A percentile compares a stretch with the other conserved stretches of the same genome.
Conservation (phyloP, 371 early-diverging fungal species). For the Mucor indicus region DNA sequence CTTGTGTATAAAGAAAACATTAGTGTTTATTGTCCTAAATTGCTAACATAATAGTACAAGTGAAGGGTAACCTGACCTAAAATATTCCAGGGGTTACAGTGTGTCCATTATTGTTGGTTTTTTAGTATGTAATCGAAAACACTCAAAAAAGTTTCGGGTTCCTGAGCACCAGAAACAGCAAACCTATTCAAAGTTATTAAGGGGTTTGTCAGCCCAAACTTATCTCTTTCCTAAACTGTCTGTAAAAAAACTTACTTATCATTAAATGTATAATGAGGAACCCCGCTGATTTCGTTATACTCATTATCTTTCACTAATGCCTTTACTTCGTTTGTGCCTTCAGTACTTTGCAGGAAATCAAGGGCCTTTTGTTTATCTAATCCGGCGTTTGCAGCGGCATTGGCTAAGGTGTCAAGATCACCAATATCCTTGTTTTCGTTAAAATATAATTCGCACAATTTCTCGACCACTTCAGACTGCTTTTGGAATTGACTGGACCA, state of each 20-base stretch:
- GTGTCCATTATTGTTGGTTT: neutral
- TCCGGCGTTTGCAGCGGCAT: constrained; percentile 59
- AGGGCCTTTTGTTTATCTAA: constrained; percentile 45
- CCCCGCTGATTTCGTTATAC: constrained; percentile 55
- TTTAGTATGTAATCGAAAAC: constrained; percentile 44
- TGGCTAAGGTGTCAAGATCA: constrained; percentile 52
- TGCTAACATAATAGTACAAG: too few relatives aligned
- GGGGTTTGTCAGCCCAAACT: too few relatives aligned
- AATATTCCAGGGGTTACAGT: too few relatives aligned
- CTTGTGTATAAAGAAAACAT: too few relatives aligned
- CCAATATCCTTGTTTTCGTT: constrained; percentile 62
- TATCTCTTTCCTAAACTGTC: too few relatives aligned
- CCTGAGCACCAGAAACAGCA: constrained; percentile 69
- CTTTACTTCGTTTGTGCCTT: constrained; percentile 46
- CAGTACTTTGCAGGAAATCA: constrained; percentile 49
- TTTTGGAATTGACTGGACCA: constrained; percentile 53
- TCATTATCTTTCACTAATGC: constrained; percentile 34
- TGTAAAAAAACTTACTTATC: constrained; percentile 48
- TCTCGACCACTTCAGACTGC: constrained; percentile 59
- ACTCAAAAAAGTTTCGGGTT: constrained; percentile 50
- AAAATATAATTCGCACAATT: constrained; percentile 64
- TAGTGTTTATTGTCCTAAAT: too few relatives aligned
- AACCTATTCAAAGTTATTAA: constrained; percentile 17
- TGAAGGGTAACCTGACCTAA: too few relatives aligned
- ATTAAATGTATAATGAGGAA: constrained; percentile 65